Evolutionary conservation across 495 filamentous ascomycete genomes (phyloP).

Genomic region (Schizothecium vesticola): DNA sequence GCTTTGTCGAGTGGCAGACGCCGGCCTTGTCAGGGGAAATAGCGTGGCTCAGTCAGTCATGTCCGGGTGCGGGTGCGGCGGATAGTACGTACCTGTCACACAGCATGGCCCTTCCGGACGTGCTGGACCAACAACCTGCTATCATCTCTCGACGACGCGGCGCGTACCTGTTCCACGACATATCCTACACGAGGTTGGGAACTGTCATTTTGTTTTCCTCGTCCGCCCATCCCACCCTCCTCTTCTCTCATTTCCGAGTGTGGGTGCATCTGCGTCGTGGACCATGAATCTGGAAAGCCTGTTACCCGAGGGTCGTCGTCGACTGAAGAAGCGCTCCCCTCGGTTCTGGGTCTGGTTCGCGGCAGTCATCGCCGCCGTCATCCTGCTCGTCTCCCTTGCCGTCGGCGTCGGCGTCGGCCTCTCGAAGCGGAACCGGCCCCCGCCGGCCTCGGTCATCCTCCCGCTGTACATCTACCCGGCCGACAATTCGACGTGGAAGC

Average conservation of each 20-base stretch:
- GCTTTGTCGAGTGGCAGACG: neutral
- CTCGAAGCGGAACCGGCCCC: neutral
- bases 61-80: neutral
- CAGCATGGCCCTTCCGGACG: neutral
- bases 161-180: neutral
- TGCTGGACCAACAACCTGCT: neutral
- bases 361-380: neutral
- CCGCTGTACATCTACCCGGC: conserved; percentile 48
- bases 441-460: conserved; percentile 11
- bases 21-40: neutral
- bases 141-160: neutral
- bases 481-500: conserved; percentile 34
- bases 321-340: neutral
- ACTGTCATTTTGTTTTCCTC: neutral
- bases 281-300: neutral
- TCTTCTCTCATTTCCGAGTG: neutral
- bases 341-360: neutral
- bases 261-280: conserved; percentile 22
- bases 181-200: neutral
- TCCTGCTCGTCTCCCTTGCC: neutral
- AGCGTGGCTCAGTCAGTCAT: neutral
- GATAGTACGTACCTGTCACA: neutral
- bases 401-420: neutral
- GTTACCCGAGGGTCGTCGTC: neutral
- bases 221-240: neutral